These are phyloP conservation scores for Rhamnella rubrinervis DNA, from an alignment of 331 rosid genomes.

Conservation along the genomic window DNA sequence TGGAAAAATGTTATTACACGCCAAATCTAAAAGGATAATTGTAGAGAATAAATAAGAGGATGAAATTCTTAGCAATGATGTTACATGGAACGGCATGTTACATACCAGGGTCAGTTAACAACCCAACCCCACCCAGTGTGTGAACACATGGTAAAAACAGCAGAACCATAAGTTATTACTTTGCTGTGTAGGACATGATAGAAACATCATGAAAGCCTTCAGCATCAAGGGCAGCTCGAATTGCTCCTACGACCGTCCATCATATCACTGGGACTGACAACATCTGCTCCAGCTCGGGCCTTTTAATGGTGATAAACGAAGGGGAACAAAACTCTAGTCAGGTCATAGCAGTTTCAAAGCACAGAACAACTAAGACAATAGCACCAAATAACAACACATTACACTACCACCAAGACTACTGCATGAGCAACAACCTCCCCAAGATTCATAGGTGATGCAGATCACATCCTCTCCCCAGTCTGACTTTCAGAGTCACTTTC, in stretches of 20 bases:
- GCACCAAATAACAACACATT: conserved; percentile 3
- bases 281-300: conserved; percentile 99
- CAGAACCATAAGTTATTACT: conserved; percentile 41
- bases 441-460: not conserved
- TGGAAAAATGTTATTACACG: not conserved
- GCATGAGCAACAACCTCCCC: conserved; percentile 13
- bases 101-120: not conserved
- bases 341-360: conserved; percentile 18
- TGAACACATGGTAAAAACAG: conserved; percentile 1
- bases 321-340: conserved; percentile 8
- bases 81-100: too few relatives aligned
- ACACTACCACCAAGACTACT: conserved; percentile 9
- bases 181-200: conserved; percentile 91
- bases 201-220: conserved; percentile 92
- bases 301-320: conserved; percentile 24
- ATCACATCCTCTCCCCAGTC: not conserved
- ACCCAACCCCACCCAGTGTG: not conserved
- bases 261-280: conserved; percentile 98
- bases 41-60: not conserved
- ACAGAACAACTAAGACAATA: conserved; percentile 1
- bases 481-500: too few relatives aligned
- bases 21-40: not conserved
- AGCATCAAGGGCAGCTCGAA: conserved; percentile 88
- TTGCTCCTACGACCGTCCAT: conserved; percentile 98
- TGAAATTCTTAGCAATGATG: not conserved